A percentile compares a stretch with the other conserved stretches of the same genome.
These are phyloP conservation scores for Arthrobotrys megalospora DNA, from an alignment of 2,329 filamentous ascomycete species.

Conservation along the genomic window DNA sequence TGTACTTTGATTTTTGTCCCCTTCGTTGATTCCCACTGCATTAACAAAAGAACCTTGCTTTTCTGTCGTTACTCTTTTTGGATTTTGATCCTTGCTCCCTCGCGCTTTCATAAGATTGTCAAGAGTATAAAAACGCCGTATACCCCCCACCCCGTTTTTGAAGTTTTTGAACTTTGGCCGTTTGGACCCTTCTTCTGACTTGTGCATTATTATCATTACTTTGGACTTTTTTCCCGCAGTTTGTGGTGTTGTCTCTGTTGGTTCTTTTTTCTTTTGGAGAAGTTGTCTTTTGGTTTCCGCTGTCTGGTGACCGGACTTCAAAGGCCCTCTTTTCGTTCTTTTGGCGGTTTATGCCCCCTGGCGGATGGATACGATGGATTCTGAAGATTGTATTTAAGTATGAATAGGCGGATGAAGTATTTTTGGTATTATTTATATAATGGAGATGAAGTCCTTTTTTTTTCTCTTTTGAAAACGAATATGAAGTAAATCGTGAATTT, in stretches of 20 bases:
- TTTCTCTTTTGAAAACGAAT: not conserved
- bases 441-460: constrained; percentile 13
- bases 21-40: not conserved
- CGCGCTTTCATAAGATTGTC: constrained; percentile 44
- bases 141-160: constrained; percentile 54
- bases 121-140: constrained; percentile 51
- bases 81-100: not conserved
- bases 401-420: not conserved
- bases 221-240: not conserved
- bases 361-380: constrained; percentile 13
- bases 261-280: constrained; percentile 7
- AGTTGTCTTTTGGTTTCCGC: constrained; percentile 14
- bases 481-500: not conserved
- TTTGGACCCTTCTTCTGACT: constrained; percentile 36
- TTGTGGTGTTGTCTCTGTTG: constrained; percentile 5
- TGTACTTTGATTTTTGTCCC: not conserved
- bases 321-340: not conserved
- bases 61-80: not conserved
- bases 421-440: constrained; percentile 11
- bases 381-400: constrained; percentile 9
- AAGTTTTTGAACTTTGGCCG: constrained; percentile 9
- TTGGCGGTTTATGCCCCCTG: not conserved
- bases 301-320: constrained; percentile 56
- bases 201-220: constrained; percentile 39
- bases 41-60: constrained; percentile 49